Evolutionary conservation across 164 flowering plant species (phyloP).

Genomic region (Dillenia turbinata): DNA sequence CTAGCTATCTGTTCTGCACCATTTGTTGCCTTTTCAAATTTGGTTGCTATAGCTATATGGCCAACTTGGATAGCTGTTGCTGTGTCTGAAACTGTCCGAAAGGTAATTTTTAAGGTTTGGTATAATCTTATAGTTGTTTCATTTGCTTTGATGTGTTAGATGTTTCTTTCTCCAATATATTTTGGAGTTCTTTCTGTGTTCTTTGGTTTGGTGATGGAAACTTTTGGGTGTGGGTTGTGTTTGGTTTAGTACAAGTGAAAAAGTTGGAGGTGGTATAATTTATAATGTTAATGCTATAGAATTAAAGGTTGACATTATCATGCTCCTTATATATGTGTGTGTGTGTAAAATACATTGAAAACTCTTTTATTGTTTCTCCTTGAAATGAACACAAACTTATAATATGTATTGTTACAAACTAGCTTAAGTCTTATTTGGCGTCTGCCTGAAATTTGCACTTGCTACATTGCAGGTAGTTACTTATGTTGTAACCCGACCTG

Average conservation of each 20-base stretch:
- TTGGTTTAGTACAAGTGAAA: too few species aligned
- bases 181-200: neutral
- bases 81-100: conserved; percentile 72
- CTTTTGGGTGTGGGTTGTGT: neutral
- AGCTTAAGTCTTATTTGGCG: too few species aligned
- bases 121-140: neutral
- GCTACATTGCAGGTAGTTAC: conserved; percentile 61
- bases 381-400: too few species aligned
- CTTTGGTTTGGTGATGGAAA: neutral
- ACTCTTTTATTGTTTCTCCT: too few species aligned
- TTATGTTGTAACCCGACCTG: conserved; percentile 92
- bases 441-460: neutral
- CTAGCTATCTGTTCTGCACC: conserved; percentile 80
- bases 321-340: too few species aligned
- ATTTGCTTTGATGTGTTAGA: neutral
- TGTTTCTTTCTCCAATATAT: neutral
- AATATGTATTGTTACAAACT: too few species aligned
- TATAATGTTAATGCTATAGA: too few species aligned
- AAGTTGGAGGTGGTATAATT: too few species aligned
- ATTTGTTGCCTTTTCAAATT: conserved; percentile 58
- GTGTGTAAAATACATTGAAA: too few species aligned
- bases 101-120: conserved; percentile 36
- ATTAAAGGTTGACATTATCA: too few species aligned
- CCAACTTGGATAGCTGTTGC: conserved; percentile 87
- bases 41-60: conserved; percentile 74